Evolutionary conservation across 2,329 filamentous ascomycete species (phyloP).

Genomic region (Apiospora marii): DNA sequence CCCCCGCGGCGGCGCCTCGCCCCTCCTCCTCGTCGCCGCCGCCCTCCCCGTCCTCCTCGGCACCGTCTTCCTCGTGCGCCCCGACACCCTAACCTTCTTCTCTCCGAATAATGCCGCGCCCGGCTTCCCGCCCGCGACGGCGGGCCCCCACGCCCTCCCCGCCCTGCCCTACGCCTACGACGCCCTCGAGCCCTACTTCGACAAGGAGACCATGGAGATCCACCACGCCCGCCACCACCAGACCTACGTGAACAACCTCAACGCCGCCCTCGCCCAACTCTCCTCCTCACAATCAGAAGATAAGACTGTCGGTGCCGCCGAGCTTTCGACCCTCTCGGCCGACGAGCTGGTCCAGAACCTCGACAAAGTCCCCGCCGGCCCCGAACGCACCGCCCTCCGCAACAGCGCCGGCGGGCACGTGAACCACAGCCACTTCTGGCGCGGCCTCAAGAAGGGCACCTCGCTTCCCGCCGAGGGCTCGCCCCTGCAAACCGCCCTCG

Average conservation of each 20-base stretch:
- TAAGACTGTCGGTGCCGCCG: not conserved
- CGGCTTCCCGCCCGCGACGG: not conserved
- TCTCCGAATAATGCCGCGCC: not conserved
- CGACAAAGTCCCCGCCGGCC: not conserved
- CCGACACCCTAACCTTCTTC: not conserved
- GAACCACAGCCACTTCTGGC: conserved; percentile 23
- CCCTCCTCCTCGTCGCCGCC: not conserved
- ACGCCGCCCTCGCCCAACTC: conserved; percentile 9
- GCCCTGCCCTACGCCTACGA: conserved; percentile 23
- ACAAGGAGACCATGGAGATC: conserved; percentile 21
- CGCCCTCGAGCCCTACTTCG: conserved; percentile 23
- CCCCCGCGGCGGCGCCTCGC: not conserved
- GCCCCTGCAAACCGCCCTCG: not conserved
- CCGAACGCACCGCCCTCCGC: not conserved
- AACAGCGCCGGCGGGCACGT: conserved; percentile 20
- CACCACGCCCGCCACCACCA: conserved; percentile 22
- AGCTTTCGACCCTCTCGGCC: not conserved
- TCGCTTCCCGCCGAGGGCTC: too few relatives aligned
- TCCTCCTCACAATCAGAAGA: not conserved
- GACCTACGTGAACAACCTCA: conserved; percentile 22
- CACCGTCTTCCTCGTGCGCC: conserved; percentile 8
- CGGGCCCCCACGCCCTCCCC: conserved; percentile 1
- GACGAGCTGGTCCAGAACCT: conserved; percentile 8
- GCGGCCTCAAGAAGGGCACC: conserved; percentile 9
- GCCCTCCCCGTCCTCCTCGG: conserved; percentile 3